A percentile compares a stretch with the other conserved stretches of the same genome.
Conservation (phyloP, 2,329 filamentous ascomycete species). For the Dendryphion nanum region DNA sequence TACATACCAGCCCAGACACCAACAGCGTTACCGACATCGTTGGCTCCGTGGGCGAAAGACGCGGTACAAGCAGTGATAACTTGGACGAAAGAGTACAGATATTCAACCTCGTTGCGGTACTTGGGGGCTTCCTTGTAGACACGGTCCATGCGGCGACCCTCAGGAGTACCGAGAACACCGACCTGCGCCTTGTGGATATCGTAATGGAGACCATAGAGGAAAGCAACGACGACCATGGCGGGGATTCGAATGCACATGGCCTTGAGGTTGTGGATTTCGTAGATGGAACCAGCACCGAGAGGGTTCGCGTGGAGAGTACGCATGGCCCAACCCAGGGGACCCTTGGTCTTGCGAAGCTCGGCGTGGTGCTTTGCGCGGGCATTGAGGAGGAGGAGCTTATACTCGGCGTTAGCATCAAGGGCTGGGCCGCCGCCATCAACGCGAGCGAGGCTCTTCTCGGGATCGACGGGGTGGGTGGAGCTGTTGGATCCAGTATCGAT, state of each 20-base stretch:
- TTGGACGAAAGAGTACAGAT: constrained; percentile 51
- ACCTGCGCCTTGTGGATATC: constrained; percentile 77
- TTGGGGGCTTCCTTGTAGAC: constrained; percentile 55
- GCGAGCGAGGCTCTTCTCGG: constrained; percentile 43
- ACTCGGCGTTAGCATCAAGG: constrained; percentile 39
- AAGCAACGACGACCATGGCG: constrained; percentile 61
- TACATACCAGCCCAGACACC: constrained; percentile 40
- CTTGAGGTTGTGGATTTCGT: constrained; percentile 71
- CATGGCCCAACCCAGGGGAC: constrained; percentile 79
- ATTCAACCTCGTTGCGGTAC: constrained; percentile 39
- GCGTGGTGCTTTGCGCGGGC: constrained; percentile 60
- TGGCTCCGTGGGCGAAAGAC: constrained; percentile 64
- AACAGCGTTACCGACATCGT: constrained; percentile 54
- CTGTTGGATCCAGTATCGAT: too few species aligned
- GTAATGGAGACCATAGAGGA: constrained; percentile 75
- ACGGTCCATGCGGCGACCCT: constrained; percentile 68
- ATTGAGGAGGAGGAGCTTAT: constrained; percentile 61
- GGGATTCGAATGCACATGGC: constrained; percentile 64
- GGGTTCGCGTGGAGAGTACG: constrained; percentile 72
- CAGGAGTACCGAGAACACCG: constrained; percentile 69
- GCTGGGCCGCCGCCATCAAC: constrained; percentile 50
- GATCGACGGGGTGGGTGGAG: too few species aligned
- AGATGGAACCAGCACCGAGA: constrained; percentile 70
- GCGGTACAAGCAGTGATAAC: constrained; percentile 46
- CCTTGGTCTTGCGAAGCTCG: constrained; percentile 59